Conservation (phyloP, 768 basidiomycete genomes). For the Hortiboletus campestris region DNA sequence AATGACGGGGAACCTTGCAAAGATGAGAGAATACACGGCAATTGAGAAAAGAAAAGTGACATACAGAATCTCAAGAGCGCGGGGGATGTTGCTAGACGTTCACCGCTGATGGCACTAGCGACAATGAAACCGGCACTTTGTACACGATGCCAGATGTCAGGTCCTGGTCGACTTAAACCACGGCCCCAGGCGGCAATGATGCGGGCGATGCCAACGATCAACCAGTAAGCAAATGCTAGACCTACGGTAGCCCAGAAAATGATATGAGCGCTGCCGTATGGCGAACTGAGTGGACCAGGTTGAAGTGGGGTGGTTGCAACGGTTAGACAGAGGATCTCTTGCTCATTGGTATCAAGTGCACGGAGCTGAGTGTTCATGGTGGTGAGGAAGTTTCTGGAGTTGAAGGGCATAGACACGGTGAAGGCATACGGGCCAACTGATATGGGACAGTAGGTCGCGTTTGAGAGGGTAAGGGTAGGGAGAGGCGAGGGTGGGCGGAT, state of each 20-base stretch:
- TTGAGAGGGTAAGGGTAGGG: slow-evolving; percentile 38
- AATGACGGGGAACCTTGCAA: slow-evolving; percentile 81
- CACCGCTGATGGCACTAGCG: slow-evolving; percentile 91
- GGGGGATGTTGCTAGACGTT: slow-evolving; percentile 78
- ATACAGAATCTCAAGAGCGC: slow-evolving; percentile 87
- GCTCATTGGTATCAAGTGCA: slow-evolving; percentile 82
- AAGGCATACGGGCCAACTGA: slow-evolving; percentile 78
- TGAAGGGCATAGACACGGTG: slow-evolving; percentile 68
- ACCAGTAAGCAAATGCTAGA: slow-evolving; percentile 78
- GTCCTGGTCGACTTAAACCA: slow-evolving; percentile 54
- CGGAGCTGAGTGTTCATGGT: slow-evolving; percentile 83
- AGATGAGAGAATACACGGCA: slow-evolving; percentile 13
- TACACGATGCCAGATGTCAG: slow-evolving; percentile 65
- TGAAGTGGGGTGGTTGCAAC: slow-evolving; percentile 74
- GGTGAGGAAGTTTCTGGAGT: slow-evolving; percentile 66
- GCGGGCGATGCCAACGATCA: slow-evolving; percentile 76
- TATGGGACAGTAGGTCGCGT: slow-evolving; percentile 70
- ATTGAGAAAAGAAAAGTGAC: slow-evolving; percentile 30
- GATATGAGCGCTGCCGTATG: slow-evolving; percentile 64
- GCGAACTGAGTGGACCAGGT: slow-evolving; percentile 49
- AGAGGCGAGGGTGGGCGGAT: slow-evolving; percentile 78
- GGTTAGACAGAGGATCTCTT: slow-evolving; percentile 81
- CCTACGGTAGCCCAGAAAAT: slow-evolving; percentile 75
- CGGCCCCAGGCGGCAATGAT: slow-evolving; percentile 84
- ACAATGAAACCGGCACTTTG: slow-evolving; percentile 87